Base-by-base conservation (phyloP, 2,329 filamentous ascomycete species). In the Colletotrichum melonis region DNA sequence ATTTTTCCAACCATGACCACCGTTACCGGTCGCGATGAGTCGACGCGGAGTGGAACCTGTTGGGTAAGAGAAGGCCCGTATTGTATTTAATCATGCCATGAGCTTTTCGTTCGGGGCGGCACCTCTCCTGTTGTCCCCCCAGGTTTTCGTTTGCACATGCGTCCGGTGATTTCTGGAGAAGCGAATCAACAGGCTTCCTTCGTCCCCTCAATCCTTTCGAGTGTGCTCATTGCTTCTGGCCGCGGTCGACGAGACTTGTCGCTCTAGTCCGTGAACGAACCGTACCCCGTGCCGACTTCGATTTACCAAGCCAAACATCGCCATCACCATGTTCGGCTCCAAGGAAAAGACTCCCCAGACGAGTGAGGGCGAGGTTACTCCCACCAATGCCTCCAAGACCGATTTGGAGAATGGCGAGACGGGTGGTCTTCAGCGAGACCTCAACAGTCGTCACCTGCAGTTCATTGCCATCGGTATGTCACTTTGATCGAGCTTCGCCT, bases 381-480 rank as follows among this genome's bases (percentile, higher is more conserved):
- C 70, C 42, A 56, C 52, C 57, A 72, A 73, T 60, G 71, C 46
- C 35, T 73, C 71, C 72, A 77, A 78, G 64, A 72, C 77, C 32
- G 84, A 85, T 75, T 75, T 84, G 75, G 83, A 84, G 78, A 76
- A 79, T 2, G 83, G 81, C 66, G 80, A 81, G 54, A 72, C 73
- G 22, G 75, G 78, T 58, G 81, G 82, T 52, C 80, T 85, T 46
- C 82, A 84, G 69, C 79, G 84, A 7, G 77, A 80, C 71, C 80
- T 86, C 54, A 74, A 77, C 63, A 78, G 81, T 54, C 82, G 84
- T 52, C 86, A 88, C 70, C 79, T 88, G 59, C 85, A 87, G 76
- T 88, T 88, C 80, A 86, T 88, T 69, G 86, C 86, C 74, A 86
- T 88, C 28, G 86, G 86, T 75, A 75, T 42, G 71, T 74, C 32